Evolutionary conservation across 495 filamentous ascomycete genomes (phyloP), one percentile per base, ranked within the genome.

Genomic region (Daldinia caldariorum): DNA sequence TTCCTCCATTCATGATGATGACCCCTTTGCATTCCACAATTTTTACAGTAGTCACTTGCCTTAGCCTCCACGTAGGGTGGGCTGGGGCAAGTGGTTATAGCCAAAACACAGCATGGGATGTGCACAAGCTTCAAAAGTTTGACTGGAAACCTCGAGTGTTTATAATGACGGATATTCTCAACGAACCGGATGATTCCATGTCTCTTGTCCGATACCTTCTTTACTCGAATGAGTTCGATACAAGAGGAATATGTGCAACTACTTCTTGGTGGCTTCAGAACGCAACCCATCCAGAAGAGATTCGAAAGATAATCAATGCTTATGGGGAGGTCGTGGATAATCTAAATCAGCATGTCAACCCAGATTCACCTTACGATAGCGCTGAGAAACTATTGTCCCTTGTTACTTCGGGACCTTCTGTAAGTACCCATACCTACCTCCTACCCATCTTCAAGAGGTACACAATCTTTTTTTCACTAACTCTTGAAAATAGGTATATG

Each of bases 171-270:
- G 61, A 63, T 16, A 63, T 55, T 32, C 50, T 63, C 20, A 63
- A 63, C n/a, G 37, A 63, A 26, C 61, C 49, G 4, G 61, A 63
- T 10, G 61, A 63, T 14, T 63, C 61, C n/a, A 63, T 63, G 61
- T 63, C 61, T 18, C 61, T 55, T 9, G 16, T 63, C 12, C 50
- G 61, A 4, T 63, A 63, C 38, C 61, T 63, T 9, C 50, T 63
- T 31, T 63, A 63, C 16, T 63, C 61, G 4, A 63, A 63, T 38
- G 61, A 63, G 38, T 63, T 63, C 12, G 49, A 63, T 22, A 63
- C 61, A 7, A n/a, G 61, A 20, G 61, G 49, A 43, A 55, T 63
- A n/a, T 63, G 61, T 29, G 61, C 61, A 41, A 63, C 61, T 12
- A 55, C 61, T 18, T 63, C 61, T 4, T 63, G 49, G 49, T 63